Evolutionary conservation across 805 yeast genomes (phyloP).

Genomic region (Alloascoidea africana): DNA sequence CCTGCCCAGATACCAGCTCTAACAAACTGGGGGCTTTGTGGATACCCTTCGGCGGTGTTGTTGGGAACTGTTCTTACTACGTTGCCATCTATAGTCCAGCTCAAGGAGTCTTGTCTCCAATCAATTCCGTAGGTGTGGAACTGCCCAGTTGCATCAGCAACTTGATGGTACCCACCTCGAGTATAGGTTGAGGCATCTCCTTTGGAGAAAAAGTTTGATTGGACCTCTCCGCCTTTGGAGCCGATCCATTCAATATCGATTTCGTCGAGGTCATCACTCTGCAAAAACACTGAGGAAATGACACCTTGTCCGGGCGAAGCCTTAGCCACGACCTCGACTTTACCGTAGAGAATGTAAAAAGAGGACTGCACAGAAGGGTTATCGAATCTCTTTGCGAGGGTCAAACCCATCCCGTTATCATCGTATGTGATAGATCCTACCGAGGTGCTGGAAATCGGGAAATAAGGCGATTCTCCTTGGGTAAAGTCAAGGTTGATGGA

Average conservation of each 20-base stretch:
- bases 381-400: slow-evolving; percentile 47
- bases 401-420: slow-evolving; percentile 44
- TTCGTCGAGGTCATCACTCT: slow-evolving; percentile 79
- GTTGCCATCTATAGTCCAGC: slow-evolving; percentile 63
- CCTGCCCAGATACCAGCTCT: slow-evolving; percentile 44
- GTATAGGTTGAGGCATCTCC: slow-evolving; percentile 68
- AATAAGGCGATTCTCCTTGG: slow-evolving; percentile 16
- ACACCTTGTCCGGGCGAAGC: slow-evolving; percentile 73
- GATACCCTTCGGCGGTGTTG: slow-evolving; percentile 55
- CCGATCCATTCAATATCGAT: slow-evolving; percentile 85
- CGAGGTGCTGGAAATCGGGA: slow-evolving; percentile 19
- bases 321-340: slow-evolving; percentile 52
- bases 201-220: slow-evolving; percentile 60
- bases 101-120: slow-evolving; percentile 53
- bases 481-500: slow-evolving; percentile 22
- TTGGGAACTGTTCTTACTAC: slow-evolving; percentile 48
- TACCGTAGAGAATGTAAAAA: slow-evolving; percentile 83
- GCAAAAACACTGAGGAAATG: slow-evolving; percentile 67
- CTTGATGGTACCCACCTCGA: slow-evolving; percentile 60
- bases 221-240: slow-evolving; percentile 58
- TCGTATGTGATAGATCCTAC: slow-evolving; percentile 28
- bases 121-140: slow-evolving; percentile 74
- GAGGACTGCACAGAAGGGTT: slow-evolving; percentile 68
- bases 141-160: slow-evolving; percentile 36
- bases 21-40: slow-evolving; percentile 78